phyloP scores from a whole-genome alignment of 1,284 basidiomycete species.

The Pterulicium gracile region DNA sequence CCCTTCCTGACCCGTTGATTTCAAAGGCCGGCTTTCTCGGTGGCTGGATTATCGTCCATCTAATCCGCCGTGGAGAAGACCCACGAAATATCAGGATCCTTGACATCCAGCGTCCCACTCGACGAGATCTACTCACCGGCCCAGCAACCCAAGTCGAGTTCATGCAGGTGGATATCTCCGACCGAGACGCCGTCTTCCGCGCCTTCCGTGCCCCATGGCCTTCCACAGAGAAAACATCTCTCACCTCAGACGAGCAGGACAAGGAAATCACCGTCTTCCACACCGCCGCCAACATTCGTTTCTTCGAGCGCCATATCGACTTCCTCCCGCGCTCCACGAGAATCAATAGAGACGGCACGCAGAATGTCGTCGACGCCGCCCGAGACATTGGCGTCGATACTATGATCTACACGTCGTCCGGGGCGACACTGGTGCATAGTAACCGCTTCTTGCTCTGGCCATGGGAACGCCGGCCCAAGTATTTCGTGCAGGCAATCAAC shows the following conservation, averaged over 20 bases:
- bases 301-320: slow-evolving; percentile 47
- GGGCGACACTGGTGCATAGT: slow-evolving; percentile 39
- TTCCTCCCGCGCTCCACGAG: slow-evolving; percentile 41
- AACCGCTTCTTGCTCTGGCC: slow-evolving; percentile 58
- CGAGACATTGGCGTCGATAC: slow-evolving; percentile 32
- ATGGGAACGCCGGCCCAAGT: slow-evolving; percentile 47
- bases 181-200: slow-evolving; percentile 36
- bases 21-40: slow-evolving; percentile 66
- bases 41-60: slow-evolving; percentile 61
- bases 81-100: slow-evolving; percentile 53
- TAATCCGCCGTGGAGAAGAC: slow-evolving; percentile 59
- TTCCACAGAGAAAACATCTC: too few species aligned
- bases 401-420: slow-evolving; percentile 56
- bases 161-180: slow-evolving; percentile 44
- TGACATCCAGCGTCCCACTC: slow-evolving; percentile 47
- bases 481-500: slow-evolving; percentile 44
- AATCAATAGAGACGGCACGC: slow-evolving; percentile 56
- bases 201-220: slow-evolving; percentile 63
- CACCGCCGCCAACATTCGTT: slow-evolving; percentile 65
- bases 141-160: slow-evolving; percentile 41
- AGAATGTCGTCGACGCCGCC: slow-evolving; percentile 46
- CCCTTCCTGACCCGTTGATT: too few species aligned
- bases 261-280: slow-evolving; percentile 51
- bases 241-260: slow-evolving; percentile 9
- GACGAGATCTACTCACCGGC: slow-evolving; percentile 40